phyloP scores from a whole-genome alignment of 2,329 filamentous ascomycete species.

The Penicillium sp. region DNA sequence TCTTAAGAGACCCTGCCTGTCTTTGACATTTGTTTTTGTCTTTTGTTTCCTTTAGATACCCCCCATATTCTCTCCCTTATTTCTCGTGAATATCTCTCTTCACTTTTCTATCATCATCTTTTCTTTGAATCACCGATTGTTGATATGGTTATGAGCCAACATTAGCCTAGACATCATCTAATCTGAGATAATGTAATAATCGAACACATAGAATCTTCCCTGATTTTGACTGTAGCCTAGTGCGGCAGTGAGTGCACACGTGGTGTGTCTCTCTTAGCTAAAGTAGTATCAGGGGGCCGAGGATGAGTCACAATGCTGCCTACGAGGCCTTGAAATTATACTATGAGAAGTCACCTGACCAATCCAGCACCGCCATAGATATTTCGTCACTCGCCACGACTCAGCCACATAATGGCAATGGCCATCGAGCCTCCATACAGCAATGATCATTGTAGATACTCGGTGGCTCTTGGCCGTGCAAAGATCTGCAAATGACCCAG shows the following conservation, averaged over 20 bases:
- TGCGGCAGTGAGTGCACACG: conserved; percentile 5
- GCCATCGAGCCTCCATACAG: not conserved
- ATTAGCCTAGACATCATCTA: not conserved
- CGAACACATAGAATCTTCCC: not conserved
- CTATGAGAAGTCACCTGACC: not conserved
- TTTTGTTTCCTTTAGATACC: conserved; percentile 18
- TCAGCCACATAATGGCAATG: not conserved
- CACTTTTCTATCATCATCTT: conserved; percentile 7
- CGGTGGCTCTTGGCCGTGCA: not conserved
- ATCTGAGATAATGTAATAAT: conserved; percentile 1
- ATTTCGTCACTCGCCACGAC: not conserved
- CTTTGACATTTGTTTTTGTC: conserved; percentile 4
- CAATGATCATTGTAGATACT: not conserved
- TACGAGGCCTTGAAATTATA: not conserved
- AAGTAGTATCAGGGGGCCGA: not conserved
- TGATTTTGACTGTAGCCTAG: conserved; percentile 3
- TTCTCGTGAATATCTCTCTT: conserved; percentile 7
- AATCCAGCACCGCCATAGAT: not conserved
- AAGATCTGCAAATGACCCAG: not conserved
- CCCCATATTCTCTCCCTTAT: conserved; percentile 11
- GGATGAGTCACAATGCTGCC: not conserved
- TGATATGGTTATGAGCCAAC: conserved; percentile 4
- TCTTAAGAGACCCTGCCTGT: not conserved
- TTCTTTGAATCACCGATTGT: conserved; percentile 1
- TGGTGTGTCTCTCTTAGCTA: not conserved